Conservation (phyloP, 1,284 basidiomycete species). For the Puccinia hordei region DNA sequence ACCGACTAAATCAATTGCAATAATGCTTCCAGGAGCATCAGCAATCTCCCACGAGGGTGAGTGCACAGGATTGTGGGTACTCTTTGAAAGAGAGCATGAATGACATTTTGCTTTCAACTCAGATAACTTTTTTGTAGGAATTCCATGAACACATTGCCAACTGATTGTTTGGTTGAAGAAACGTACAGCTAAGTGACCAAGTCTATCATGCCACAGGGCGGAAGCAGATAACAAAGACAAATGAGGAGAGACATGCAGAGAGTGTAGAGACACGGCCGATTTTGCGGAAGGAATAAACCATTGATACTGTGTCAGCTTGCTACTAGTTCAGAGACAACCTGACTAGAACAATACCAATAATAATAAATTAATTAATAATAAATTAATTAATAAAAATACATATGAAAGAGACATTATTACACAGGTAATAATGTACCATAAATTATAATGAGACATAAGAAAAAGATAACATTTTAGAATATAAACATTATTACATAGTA, state of each 20-base stretch:
- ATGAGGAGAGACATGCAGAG: background rate
- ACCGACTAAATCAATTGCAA: background rate
- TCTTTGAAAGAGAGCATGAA: background rate
- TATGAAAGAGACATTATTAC: too few relatives aligned
- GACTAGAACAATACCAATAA: too few relatives aligned
- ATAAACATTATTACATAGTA: too few relatives aligned
- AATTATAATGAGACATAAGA: too few relatives aligned
- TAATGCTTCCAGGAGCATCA: background rate
- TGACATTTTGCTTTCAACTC: background rate
- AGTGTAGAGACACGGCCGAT: background rate
- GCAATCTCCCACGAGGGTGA: background rate
- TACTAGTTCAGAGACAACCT: background rate
- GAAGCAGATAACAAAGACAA: background rate
- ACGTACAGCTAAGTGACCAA: background rate
- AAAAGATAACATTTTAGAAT: too few relatives aligned
- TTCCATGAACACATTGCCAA: background rate
- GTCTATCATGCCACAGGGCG: background rate
- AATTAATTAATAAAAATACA: too few relatives aligned
- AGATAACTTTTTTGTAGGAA: background rate
- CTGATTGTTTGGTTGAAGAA: background rate
- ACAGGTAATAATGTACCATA: too few relatives aligned
- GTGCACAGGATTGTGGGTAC: background rate
- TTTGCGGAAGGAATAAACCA: background rate
- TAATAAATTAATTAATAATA: too few relatives aligned
- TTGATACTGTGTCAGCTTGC: background rate